These are phyloP conservation scores for Colletotrichum godetiae DNA, from an alignment of 2,329 filamentous ascomycete genomes.

Conservation along the genomic window DNA sequence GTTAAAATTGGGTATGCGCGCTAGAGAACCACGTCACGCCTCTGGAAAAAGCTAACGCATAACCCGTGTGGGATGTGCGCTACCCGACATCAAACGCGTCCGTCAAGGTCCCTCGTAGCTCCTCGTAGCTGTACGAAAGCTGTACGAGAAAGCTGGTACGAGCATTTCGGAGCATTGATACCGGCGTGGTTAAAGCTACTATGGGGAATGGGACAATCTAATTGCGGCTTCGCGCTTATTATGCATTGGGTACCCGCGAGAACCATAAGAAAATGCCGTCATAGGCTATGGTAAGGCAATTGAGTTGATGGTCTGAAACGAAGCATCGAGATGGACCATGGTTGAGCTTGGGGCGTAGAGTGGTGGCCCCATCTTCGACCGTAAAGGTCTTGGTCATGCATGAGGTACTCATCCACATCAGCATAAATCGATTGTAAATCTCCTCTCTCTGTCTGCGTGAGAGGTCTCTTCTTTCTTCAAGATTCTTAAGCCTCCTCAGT, in stretches of 20 bases:
- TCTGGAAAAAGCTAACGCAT: neutral
- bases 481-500: neutral
- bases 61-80: neutral
- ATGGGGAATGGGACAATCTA: neutral
- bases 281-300: neutral
- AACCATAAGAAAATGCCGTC: neutral
- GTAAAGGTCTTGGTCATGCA: neutral
- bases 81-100: neutral
- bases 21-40: neutral
- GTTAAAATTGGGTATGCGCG: neutral
- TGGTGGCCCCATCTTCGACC: neutral
- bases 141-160: neutral
- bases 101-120: neutral
- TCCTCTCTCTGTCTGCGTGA: neutral
- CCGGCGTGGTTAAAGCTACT: neutral
- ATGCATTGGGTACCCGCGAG: neutral
- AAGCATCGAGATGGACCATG: constrained; percentile 2
- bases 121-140: too few relatives aligned
- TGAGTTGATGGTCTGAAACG: constrained; percentile 14
- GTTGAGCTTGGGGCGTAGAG: constrained; percentile 3
- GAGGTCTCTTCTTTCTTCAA: neutral
- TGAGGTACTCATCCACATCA: neutral
- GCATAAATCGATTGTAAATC: neutral
- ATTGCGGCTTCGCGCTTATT: neutral
- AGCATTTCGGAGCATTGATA: neutral